Conservation (phyloP, 208 protist genomes). For the Tetramitus jugosus region DNA sequence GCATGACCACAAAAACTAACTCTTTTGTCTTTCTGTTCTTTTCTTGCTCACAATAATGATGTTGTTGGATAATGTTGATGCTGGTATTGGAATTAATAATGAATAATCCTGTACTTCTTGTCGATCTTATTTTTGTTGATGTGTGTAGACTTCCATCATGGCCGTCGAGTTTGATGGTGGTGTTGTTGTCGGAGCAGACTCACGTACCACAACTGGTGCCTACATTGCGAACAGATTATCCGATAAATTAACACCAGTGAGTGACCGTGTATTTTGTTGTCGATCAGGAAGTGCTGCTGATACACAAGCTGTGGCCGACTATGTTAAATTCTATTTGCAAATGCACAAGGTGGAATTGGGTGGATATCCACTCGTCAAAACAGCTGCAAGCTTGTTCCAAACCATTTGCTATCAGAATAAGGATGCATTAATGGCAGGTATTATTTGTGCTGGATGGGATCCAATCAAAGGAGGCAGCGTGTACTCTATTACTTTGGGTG, state of each 20-base stretch:
- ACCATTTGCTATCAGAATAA: conserved; percentile 94
- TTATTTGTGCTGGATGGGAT: conserved; percentile 95
- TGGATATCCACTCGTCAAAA: conserved; percentile 72
- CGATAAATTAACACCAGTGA: conserved; percentile 94
- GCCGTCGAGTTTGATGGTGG: conserved; percentile 89
- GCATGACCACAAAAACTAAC: too few species aligned
- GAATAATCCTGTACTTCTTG: too few species aligned
- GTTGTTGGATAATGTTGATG: too few species aligned
- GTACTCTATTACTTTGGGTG: conserved; percentile 89
- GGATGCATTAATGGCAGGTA: conserved; percentile 84
- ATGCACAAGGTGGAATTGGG: conserved; percentile 77
- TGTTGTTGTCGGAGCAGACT: conserved; percentile 93
- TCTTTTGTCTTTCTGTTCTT: too few species aligned
- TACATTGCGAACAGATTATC: conserved; percentile 94
- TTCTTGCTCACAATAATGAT: too few species aligned
- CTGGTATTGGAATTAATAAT: too few species aligned
- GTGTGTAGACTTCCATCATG: conserved; percentile 97
- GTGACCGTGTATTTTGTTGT: conserved; percentile 91
- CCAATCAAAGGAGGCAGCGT: conserved; percentile 85
- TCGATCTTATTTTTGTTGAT: too few species aligned
- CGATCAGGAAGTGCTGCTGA: conserved; percentile 96
- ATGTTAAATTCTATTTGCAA: conserved; percentile 76
- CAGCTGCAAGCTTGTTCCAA: conserved; percentile 88
- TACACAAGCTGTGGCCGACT: conserved; percentile 89
- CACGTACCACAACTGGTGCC: conserved; percentile 85